These are phyloP conservation scores for Papiliotrema nemorosa DNA, from an alignment of 1,284 basidiomycete genomes.

Conservation along the genomic window DNA sequence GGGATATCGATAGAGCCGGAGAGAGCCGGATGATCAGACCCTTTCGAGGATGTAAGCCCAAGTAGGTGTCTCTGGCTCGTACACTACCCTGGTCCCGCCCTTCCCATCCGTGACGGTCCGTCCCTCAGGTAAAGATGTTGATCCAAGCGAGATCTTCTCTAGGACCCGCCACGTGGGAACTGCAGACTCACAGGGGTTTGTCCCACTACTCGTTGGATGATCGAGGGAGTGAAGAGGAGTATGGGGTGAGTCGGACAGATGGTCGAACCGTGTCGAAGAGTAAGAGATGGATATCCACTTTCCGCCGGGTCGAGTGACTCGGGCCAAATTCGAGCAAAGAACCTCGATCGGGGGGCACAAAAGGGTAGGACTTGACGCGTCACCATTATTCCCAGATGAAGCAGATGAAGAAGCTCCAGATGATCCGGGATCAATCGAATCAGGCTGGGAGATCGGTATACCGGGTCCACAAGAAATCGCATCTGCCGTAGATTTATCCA, in stretches of 20 bases:
- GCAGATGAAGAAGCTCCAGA: no score
- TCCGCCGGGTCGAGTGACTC: conserved; percentile 14
- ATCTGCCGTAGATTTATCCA: conserved; percentile 46
- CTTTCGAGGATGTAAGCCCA: conserved; percentile 19
- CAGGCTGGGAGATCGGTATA: no score
- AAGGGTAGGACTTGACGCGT: no score
- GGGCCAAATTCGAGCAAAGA: conserved; percentile 24
- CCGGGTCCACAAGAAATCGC: conserved; percentile 42
- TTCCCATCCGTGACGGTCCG: neutral
- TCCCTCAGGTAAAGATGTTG: neutral
- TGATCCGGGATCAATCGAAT: no score
- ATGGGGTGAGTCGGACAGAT: conserved; percentile 6
- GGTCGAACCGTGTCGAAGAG: conserved; percentile 32
- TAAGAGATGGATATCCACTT: conserved; percentile 40
- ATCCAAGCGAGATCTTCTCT: neutral
- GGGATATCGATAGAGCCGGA: no score
- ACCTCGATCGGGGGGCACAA: conserved; percentile 28
- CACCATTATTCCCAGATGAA: no score
- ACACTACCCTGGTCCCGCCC: conserved; percentile 9
- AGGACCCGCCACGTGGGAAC: conserved; percentile 1
- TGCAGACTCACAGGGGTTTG: no score
- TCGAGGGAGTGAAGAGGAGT: neutral
- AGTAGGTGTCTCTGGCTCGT: conserved; percentile 15
- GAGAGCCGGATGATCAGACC: neutral
- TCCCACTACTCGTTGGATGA: no score